phyloP scores from a whole-genome alignment of 805 yeast genomes.

The Ogataea allantospora region DNA sequence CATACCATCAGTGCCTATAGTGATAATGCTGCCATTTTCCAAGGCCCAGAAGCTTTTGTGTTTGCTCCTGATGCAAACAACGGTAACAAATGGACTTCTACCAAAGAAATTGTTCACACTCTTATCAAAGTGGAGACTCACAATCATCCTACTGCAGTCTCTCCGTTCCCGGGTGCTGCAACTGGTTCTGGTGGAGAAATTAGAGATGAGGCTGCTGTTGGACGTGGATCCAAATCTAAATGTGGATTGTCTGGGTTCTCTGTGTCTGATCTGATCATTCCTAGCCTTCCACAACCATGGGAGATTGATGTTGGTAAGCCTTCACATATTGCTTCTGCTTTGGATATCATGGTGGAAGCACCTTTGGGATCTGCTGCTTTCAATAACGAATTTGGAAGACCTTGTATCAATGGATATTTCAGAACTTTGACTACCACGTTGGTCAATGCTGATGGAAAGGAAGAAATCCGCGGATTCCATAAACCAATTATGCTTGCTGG shows the following conservation, averaged over 20 bases:
- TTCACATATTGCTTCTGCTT: conserved; percentile 83
- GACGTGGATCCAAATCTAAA: conserved; percentile 95
- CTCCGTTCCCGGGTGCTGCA: conserved; percentile 99
- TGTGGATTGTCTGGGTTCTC: conserved; percentile 95
- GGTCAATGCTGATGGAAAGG: conserved; percentile 54
- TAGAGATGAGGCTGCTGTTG: conserved; percentile 99
- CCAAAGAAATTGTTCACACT: conserved; percentile 79
- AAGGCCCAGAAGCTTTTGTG: conserved; percentile 74
- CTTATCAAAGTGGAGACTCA: conserved; percentile 97
- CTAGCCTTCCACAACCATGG: conserved; percentile 90
- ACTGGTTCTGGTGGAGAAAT: conserved; percentile 99
- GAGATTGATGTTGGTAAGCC: conserved; percentile 90
- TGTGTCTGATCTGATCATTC: conserved; percentile 87
- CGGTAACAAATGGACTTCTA: conserved; percentile 65
- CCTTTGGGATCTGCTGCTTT: conserved; percentile 98
- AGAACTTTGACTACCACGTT: conserved; percentile 89
- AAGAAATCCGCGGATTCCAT: conserved; percentile 91
- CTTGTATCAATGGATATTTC: conserved; percentile 94
- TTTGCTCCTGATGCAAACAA: conserved; percentile 75
- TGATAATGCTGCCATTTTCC: conserved; percentile 95
- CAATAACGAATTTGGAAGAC: conserved; percentile 98
- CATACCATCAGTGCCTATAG: conserved; percentile 91
- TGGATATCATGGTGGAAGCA: conserved; percentile 95
- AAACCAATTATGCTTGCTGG: conserved; percentile 99
- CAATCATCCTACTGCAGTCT: conserved; percentile 98